phyloP scores from a whole-genome alignment of 2,329 filamentous ascomycete genomes.

The Fusarium tupiense region DNA sequence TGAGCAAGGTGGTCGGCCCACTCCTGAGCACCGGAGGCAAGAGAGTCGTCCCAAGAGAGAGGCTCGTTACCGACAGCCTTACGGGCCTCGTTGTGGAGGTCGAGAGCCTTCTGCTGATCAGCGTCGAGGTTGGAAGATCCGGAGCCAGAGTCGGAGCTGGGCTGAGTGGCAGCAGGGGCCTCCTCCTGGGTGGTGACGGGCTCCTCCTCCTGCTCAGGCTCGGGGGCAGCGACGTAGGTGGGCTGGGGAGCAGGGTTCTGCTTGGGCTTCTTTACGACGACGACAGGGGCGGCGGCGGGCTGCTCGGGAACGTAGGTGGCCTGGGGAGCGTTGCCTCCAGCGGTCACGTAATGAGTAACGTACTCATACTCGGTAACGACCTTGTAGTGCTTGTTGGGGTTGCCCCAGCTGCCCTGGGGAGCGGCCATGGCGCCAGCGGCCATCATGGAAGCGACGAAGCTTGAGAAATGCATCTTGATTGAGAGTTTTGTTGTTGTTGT shows the following conservation, averaged over 20 bases:
- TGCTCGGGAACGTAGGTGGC: neutral
- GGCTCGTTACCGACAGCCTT: slow-evolving; percentile 28
- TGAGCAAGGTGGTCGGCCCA: slow-evolving; percentile 38
- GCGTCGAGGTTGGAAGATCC: slow-evolving; percentile 22
- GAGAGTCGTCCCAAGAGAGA: slow-evolving; percentile 36
- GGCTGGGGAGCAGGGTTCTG: neutral
- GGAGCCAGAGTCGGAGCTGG: slow-evolving; percentile 3
- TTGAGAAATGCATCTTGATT: slow-evolving; percentile 38
- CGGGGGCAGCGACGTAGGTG: neutral
- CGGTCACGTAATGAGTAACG: slow-evolving; percentile 28
- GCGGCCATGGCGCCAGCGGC: slow-evolving; percentile 34
- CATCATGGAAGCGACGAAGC: slow-evolving; percentile 20
- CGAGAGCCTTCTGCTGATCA: slow-evolving; percentile 38
- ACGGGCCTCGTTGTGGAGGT: slow-evolving; percentile 41
- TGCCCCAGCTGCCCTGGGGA: neutral
- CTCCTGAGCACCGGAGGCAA: slow-evolving; percentile 36
- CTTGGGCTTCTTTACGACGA: slow-evolving; percentile 11
- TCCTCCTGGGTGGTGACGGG: neutral
- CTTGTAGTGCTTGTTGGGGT: neutral
- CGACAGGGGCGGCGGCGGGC: neutral
- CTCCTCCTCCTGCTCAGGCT: neutral
- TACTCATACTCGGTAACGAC: slow-evolving; percentile 27
- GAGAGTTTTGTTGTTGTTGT: slow-evolving; percentile 6
- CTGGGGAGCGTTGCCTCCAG: neutral
- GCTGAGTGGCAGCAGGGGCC: neutral